Conservation (phyloP, 176 grass and related monocot genomes). For the Carex cristatella region DNA sequence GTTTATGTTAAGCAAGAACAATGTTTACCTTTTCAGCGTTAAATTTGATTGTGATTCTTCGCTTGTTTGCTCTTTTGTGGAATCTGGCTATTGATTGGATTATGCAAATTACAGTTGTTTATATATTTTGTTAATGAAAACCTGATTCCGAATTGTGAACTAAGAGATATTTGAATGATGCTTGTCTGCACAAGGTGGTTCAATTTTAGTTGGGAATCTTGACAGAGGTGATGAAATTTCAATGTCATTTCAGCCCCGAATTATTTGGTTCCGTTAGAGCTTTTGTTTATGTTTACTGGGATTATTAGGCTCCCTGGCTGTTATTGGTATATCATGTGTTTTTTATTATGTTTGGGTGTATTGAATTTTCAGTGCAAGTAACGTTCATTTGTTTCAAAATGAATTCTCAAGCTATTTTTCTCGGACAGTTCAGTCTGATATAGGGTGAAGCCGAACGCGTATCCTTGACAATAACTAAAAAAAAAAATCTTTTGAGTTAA, state of each 20-base stretch:
- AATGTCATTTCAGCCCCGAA: not conserved
- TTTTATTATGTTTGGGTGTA: not conserved
- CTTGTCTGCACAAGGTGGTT: not conserved
- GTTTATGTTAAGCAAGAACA: conserved; percentile 3
- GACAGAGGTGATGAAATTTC: not conserved
- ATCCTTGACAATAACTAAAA: too few relatives aligned
- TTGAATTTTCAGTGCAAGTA: not conserved
- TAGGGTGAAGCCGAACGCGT: too few relatives aligned
- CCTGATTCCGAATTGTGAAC: not conserved
- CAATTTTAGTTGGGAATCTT: not conserved
- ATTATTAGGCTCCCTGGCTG: not conserved
- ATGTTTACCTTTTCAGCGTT: not conserved
- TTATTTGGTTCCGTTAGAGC: not conserved
- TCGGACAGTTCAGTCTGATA: not conserved
- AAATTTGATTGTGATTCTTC: not conserved
- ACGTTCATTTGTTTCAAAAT: not conserved
- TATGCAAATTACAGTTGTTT: not conserved
- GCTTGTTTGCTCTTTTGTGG: not conserved
- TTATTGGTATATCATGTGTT: not conserved
- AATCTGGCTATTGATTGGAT: not conserved
- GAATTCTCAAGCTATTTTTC: not conserved
- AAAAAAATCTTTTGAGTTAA: too few relatives aligned
- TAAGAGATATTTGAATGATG: not conserved
- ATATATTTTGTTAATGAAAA: not conserved
- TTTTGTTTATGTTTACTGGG: not conserved